Percentiles rank a stretch among this genome's conserved stretches.
phyloP scores from a whole-genome alignment of 139 green algal genomes.

The Desmodesmus armatus region DNA sequence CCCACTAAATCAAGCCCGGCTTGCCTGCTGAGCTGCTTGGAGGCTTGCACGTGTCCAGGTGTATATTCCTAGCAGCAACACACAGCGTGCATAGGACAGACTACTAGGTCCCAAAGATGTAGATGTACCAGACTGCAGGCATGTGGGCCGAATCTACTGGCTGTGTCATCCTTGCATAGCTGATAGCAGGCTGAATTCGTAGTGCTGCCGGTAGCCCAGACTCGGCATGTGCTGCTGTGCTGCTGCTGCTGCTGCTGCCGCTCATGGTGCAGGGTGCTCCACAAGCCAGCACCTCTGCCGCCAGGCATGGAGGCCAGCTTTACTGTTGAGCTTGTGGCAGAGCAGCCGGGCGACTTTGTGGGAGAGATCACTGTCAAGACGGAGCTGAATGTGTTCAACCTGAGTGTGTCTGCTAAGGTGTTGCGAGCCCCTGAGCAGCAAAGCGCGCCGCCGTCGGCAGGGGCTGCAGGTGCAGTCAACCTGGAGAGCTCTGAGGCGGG shows the following conservation, averaged over 20 bases:
- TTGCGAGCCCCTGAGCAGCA: neutral
- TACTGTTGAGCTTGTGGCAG: conserved; percentile 68
- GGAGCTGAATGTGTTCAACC: conserved; percentile 67
- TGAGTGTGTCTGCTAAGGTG: conserved; percentile 70
- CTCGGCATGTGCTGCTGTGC: no score
- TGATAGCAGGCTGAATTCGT: no score
- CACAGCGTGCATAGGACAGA: no score
- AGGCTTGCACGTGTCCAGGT: no score
- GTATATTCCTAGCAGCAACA: no score
- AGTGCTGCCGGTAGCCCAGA: no score
- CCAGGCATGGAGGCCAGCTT: conserved; percentile 68
- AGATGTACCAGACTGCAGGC: no score
- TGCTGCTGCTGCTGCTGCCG: neutral
- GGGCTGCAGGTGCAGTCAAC: neutral
- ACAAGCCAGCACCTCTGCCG: conserved; percentile 63
- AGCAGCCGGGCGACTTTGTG: conserved; percentile 63
- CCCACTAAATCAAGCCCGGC: no score
- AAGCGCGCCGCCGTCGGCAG: neutral
- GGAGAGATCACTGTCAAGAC: conserved; percentile 63
- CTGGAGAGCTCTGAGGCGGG: neutral
- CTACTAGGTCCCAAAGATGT: no score
- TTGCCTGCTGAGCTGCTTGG: no score
- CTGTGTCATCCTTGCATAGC: no score
- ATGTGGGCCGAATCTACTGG: no score
- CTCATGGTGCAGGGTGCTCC: conserved; percentile 52